Evolutionary conservation across 116 monocot species (phyloP).

Genomic region (Trichopus zeylanicus): DNA sequence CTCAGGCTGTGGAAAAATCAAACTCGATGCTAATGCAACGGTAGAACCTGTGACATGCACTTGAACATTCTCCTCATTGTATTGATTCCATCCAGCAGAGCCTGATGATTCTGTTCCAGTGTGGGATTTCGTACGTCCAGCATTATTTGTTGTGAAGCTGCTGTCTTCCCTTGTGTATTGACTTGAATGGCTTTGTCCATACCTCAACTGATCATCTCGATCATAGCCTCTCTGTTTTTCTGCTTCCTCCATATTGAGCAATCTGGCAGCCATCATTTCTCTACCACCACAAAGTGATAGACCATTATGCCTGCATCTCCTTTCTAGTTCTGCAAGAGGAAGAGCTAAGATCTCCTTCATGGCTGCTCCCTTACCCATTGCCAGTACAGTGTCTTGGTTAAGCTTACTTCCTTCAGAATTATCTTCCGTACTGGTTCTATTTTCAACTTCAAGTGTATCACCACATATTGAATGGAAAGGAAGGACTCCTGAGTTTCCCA

Average conservation of each 20-base stretch:
- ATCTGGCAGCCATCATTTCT: constrained; percentile 92
- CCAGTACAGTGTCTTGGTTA: constrained; percentile 83
- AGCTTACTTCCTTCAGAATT: constrained; percentile 38
- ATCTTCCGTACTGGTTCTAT: constrained; percentile 50
- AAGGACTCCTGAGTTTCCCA: constrained; percentile 76
- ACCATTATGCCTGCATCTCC: constrained; percentile 94
- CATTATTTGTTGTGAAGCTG: constrained; percentile 14
- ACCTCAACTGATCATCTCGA: constrained; percentile 50
- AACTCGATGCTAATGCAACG: constrained; percentile 14
- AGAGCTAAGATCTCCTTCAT: constrained; percentile 76
- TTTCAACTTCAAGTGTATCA: constrained; percentile 84
- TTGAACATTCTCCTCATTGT: constrained; percentile 15
- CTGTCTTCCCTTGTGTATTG: constrained; percentile 39
- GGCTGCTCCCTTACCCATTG: constrained; percentile 92
- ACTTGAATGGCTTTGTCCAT: constrained; percentile 28
- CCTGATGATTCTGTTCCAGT: constrained; percentile 12
- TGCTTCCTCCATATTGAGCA: constrained; percentile 95
- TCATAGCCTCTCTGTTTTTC: constrained; percentile 72
- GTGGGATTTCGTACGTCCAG: constrained; percentile 17
- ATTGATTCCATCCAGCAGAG: constrained; percentile 22
- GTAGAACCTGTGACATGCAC: constrained; percentile 10
- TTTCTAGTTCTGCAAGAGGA: constrained; percentile 88
- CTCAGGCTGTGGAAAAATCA: constrained; percentile 24
- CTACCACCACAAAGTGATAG: constrained; percentile 88
- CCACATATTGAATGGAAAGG: constrained; percentile 91